Conservation (phyloP, 163 green algal species). For the Volvox carteri region DNA sequence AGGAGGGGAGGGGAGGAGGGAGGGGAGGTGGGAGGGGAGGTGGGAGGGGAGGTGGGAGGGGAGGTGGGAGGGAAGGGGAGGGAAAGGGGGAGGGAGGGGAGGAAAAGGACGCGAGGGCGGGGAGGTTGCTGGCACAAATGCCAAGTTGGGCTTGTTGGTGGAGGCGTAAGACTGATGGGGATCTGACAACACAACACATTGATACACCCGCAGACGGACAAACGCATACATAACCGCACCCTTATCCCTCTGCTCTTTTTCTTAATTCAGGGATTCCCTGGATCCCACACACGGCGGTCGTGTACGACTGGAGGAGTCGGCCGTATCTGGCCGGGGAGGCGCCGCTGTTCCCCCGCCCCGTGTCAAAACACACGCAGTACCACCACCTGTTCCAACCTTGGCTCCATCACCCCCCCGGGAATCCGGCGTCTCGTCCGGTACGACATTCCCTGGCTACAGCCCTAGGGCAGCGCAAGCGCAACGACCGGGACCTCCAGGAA, state of each 20-base stretch:
- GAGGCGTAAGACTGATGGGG: no score
- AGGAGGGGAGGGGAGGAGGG: not conserved
- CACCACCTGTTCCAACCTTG: not conserved
- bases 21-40: no score
- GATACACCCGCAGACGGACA: not conserved
- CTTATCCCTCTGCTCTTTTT: no score
- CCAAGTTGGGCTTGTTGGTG: no score
- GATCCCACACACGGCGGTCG: constrained; percentile 22
- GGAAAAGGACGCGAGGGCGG: not conserved
- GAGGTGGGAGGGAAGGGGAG: no score
- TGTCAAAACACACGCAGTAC: not conserved
- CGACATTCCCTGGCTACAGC: constrained; percentile 11
- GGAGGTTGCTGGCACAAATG: not conserved
- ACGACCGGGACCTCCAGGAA: not conserved
- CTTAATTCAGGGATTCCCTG: constrained; percentile 31
- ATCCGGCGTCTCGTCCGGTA: constrained; percentile 3
- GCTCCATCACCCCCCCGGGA: constrained; percentile 13
- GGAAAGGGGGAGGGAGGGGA: no score
- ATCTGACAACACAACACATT: no score
- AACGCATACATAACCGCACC: not conserved
- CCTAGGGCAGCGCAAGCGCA: not conserved
- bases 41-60: no score
- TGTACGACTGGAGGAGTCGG: not conserved
- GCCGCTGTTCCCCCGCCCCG: not conserved
- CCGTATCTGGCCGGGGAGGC: constrained; percentile 4